Base-by-base conservation (phyloP, 768 basidiomycete genomes). In the Suillus alpinus region DNA sequence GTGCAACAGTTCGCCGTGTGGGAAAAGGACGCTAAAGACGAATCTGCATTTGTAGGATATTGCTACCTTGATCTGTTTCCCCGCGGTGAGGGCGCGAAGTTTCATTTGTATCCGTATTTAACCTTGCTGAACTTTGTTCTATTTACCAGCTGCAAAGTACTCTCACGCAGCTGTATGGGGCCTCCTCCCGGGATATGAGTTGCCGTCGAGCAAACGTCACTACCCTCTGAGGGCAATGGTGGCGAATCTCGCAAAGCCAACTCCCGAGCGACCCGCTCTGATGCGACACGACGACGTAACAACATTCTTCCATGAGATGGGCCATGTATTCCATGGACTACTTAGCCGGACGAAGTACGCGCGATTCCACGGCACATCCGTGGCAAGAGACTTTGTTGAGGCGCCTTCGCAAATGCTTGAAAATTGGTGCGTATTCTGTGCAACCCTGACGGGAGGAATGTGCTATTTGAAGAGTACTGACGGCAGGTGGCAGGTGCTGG, bases 261-360 rank as follows among this genome's bases (percentile, higher is more conserved):
- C 91, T 1, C 84, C 87, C 1, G 85, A 87, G 7, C 86, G 87
- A 61, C 92, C 92, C 2, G 92, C 91, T 20, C 77, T 94, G 39
- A 91, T 95, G 91, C 78, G 83, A n/a, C 91, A 94, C 62, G 86
- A 88, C 66, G 91, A 93, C 60, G 92, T 92, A 1, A 91, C 92
- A 12, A 95, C 92, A 0, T 92, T 94, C 76, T 93, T 94, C 83
- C 93, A 95, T 66, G 93, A 94, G 74, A 91, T 92, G 88, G 91
- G 88, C 0, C 86, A 88, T 62, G 84, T 85, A 4, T 88, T 88
- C 78, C 86, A 88, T 64, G 84, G 83, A 10, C 73, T 95, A 50
- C 74, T 92, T 53, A 88, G 86, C 66, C 79, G 76, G 61, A 92
- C 91, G 36, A 83, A 81, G 62, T 94, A 85, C 69, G 75, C 85